Evolutionary conservation across 2,329 filamentous ascomycete genomes (phyloP), one percentile per base, ranked within the genome.

Genomic region (Alternaria alternata): DNA sequence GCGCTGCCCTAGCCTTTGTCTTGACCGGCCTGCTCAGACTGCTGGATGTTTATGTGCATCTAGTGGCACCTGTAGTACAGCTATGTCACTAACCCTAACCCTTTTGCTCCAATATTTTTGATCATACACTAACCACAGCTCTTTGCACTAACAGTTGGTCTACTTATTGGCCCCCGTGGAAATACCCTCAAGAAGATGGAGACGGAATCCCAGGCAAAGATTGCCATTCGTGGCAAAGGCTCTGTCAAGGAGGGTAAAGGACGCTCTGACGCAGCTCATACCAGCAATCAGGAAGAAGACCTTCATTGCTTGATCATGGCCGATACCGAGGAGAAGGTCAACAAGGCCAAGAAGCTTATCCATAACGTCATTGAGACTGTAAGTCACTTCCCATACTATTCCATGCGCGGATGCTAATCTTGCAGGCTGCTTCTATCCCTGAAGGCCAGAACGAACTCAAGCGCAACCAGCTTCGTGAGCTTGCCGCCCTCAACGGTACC

Each of bases 171-270:
- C 83, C 95, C 95, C 83, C 95, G 95, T 94, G 95, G 95, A 83
- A 99, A 99, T 81, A 99, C 95, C 71, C 84, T 99, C 78, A 99
- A 99, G 86, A 99, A 97, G 82, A 99, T 99, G 95, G 95, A 99
- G 81, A 88, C 90, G 76, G 94, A 99, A 83, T 99, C 95, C 58
- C 90, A 90, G 66, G 95, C 95, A 80, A 99, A 99, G 82, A 99
- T 99, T 84, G 95, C 95, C 71, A 99, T 99, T 78, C 94, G 95
- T 82, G 95, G 95, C 85, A 99, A 99, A 83, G 95, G 95, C 79
- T 99, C 95, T 74, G 95, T 99, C 79, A 99, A 99, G 83, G 95
- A 99, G 87, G 95, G 95, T 85, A 99, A 99, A 81, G 95, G 95
- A 71, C 93, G 95, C 71, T 98, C 95, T 84, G 95, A 99, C 81